Evolutionary conservation across 176 grass and related monocot species (phyloP).

Genomic region (Lolium perenne): DNA sequence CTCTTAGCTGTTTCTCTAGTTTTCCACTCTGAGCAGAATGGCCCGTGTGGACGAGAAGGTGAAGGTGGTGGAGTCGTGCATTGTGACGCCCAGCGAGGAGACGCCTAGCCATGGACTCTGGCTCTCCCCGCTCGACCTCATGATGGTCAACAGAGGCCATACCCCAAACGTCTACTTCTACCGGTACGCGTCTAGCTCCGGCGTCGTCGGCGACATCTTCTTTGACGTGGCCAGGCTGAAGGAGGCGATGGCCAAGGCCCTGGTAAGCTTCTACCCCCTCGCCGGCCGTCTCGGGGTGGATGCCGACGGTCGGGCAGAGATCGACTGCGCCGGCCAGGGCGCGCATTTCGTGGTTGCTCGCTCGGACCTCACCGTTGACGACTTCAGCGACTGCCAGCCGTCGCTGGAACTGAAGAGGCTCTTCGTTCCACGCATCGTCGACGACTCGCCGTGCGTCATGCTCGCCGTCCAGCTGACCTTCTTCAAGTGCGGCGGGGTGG

Average conservation of each 20-base stretch:
- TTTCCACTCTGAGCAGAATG: too few species aligned
- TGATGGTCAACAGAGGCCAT: constrained; percentile 6
- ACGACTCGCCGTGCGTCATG: neutral
- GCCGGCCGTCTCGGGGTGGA: too few species aligned
- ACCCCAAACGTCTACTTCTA: constrained; percentile 50
- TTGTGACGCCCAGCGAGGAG: too few species aligned
- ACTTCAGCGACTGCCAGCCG: constrained; percentile 14
- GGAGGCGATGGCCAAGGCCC: constrained; percentile 34
- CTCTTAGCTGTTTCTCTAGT: too few species aligned
- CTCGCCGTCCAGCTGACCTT: constrained; percentile 46
- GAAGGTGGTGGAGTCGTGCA: too few species aligned
- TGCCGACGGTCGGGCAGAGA: too few species aligned
- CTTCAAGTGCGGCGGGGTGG: constrained; percentile 47
- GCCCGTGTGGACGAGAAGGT: too few species aligned
- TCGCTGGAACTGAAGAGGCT: neutral
- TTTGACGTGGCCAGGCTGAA: constrained; percentile 31
- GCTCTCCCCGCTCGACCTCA: too few species aligned
- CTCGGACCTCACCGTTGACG: neutral
- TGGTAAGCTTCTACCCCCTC: constrained; percentile 49
- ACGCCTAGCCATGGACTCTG: too few species aligned
- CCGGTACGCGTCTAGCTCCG: neutral
- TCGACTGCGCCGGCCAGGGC: neutral
- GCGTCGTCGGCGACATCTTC: neutral
- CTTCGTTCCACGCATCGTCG: neutral
- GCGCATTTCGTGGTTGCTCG: constrained; percentile 26